Conservation (phyloP, 805 yeast genomes). For the Starmera dryadoides region DNA sequence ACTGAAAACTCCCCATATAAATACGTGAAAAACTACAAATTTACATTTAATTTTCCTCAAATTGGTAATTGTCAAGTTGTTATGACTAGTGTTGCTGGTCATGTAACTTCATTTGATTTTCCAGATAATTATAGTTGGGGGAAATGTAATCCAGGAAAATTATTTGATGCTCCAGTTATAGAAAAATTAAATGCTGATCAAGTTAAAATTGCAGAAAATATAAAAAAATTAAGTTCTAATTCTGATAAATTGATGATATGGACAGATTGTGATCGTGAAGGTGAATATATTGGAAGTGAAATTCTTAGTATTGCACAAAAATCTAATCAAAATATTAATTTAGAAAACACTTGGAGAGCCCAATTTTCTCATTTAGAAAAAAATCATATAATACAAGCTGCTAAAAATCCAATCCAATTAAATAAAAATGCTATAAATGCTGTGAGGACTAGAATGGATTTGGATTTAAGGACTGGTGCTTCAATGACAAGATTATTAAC, state of each 20-base stretch:
- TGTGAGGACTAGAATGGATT: slow-evolving; percentile 76
- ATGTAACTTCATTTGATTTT: slow-evolving; percentile 61
- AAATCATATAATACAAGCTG: slow-evolving; percentile 68
- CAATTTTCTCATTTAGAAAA: slow-evolving; percentile 82
- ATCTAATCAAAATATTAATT: slow-evolving; percentile 34
- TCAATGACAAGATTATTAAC: slow-evolving; percentile 82
- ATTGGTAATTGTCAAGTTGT: slow-evolving; percentile 70
- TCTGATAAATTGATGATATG: slow-evolving; percentile 76
- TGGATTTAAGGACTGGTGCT: slow-evolving; percentile 84
- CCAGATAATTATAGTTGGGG: slow-evolving; percentile 61
- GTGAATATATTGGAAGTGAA: slow-evolving; percentile 88
- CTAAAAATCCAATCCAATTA: slow-evolving; percentile 53
- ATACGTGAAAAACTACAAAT: slow-evolving; percentile 75
- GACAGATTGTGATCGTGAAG: slow-evolving; percentile 99
- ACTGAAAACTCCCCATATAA: slow-evolving; percentile 44
- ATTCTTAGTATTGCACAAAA: slow-evolving; percentile 62
- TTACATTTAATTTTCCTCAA: slow-evolving; percentile 55
- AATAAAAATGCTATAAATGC: slow-evolving; percentile 74
- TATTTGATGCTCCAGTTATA: slow-evolving; percentile 68
- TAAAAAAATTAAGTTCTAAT: slow-evolving; percentile 51
- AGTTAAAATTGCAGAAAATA: slow-evolving; percentile 53
- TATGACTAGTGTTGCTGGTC: slow-evolving; percentile 93
- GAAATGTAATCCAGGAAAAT: slow-evolving; percentile 48
- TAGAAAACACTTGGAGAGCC: slow-evolving; percentile 60
- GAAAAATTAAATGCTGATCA: slow-evolving; percentile 33